phyloP scores from a whole-genome alignment of 2,329 filamentous ascomycete genomes.

The Huntiella abstrusa region DNA sequence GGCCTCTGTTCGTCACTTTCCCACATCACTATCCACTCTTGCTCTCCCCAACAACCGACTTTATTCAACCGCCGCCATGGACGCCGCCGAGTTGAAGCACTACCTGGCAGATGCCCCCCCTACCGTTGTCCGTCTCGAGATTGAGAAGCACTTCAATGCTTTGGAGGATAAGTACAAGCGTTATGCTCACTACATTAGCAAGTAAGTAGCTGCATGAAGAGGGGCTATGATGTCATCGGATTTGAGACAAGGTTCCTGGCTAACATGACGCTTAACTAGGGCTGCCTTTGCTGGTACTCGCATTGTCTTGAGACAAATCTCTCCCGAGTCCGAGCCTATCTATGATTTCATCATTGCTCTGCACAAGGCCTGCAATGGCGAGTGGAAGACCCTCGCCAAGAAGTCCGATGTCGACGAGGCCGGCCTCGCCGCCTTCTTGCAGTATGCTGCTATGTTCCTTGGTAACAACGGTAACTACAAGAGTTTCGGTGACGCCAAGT shows the following conservation, averaged over 20 bases:
- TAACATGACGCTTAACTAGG: constrained; percentile 22
- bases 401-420: constrained; percentile 45
- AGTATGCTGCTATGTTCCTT: constrained; percentile 62
- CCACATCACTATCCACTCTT: not conserved
- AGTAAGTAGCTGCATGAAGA: constrained; percentile 26
- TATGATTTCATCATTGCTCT: constrained; percentile 64
- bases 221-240: not conserved
- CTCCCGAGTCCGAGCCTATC: constrained; percentile 62
- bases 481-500: constrained; percentile 71
- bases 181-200: constrained; percentile 80
- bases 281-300: constrained; percentile 60
- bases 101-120: constrained; percentile 87
- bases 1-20: not conserved
- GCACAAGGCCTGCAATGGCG: constrained; percentile 44
- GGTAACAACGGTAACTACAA: constrained; percentile 76
- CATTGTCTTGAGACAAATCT: constrained; percentile 63
- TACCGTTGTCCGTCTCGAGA: constrained; percentile 68
- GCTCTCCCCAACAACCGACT: constrained; percentile 11
- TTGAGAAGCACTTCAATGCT: constrained; percentile 81
- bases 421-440: constrained; percentile 49
- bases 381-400: constrained; percentile 49
- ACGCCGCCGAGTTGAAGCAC: constrained; percentile 44
- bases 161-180: constrained; percentile 60
- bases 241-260: not conserved
- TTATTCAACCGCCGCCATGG: constrained; percentile 28